Conservation (phyloP, 768 basidiomycete species). For the Tulasnella sp. region DNA sequence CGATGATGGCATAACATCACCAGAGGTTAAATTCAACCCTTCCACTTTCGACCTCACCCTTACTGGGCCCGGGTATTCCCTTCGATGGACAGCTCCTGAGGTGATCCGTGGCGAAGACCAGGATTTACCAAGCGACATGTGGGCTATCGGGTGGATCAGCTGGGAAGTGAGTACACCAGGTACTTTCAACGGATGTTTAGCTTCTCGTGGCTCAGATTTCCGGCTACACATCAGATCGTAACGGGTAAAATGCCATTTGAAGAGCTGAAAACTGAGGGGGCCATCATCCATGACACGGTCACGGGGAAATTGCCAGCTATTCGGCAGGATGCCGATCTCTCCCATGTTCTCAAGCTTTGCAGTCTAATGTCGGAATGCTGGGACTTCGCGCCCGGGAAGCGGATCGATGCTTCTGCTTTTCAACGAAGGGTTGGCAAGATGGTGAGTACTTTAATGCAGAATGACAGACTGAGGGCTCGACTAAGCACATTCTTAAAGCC, state of each 20-base stretch:
- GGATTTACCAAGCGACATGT: neutral
- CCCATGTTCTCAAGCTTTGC: neutral
- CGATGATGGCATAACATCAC: neutral
- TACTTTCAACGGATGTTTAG: neutral
- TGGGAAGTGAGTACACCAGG: neutral
- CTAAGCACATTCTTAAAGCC: neutral
- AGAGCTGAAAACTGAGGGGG: neutral
- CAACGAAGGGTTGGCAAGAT: neutral
- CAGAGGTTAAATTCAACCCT: neutral
- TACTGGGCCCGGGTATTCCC: neutral
- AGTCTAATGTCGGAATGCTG: neutral
- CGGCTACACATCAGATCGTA: neutral
- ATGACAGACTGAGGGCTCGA: neutral
- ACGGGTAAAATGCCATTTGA: neutral
- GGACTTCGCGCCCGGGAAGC: neutral
- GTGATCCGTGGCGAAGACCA: neutral
- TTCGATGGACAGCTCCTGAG: neutral
- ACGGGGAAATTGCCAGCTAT: neutral
- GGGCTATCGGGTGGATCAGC: neutral
- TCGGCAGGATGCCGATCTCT: neutral
- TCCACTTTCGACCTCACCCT: neutral
- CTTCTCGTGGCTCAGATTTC: neutral
- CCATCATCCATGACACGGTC: neutral
- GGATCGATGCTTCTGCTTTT: neutral
- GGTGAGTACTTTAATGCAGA: neutral